A percentile compares a stretch with the other conserved stretches of the same genome.
These are phyloP conservation scores for Artomyces pyxidatus DNA, from an alignment of 768 basidiomycete species.

Conservation along the genomic window DNA sequence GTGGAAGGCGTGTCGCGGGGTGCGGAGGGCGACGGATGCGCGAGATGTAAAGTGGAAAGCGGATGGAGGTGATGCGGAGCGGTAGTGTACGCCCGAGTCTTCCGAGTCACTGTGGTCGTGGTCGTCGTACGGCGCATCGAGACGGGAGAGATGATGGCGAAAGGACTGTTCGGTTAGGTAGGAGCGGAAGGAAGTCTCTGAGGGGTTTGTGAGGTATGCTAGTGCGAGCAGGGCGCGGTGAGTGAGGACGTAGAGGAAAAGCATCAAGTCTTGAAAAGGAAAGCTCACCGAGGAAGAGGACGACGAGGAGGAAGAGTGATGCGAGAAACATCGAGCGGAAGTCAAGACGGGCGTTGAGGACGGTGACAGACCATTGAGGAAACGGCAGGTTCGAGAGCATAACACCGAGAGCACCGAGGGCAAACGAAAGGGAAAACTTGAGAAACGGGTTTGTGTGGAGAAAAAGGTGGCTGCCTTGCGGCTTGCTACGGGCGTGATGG, in stretches of 20 bases:
- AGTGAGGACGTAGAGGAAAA: conserved; percentile 12
- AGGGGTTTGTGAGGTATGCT: conserved; percentile 95
- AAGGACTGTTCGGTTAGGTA: conserved; percentile 98
- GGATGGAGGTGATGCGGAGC: conserved; percentile 7
- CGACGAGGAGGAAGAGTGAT: conserved; percentile 58
- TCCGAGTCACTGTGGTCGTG: conserved; percentile 31
- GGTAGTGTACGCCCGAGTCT: conserved; percentile 21
- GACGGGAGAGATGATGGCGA: conserved; percentile 82
- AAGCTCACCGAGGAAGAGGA: conserved; percentile 59
- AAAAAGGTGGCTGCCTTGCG: not conserved
- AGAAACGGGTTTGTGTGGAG: not conserved
- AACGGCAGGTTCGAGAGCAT: conserved; percentile 51
- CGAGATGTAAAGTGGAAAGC: conserved; percentile 87
- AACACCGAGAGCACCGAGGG: conserved; percentile 38
- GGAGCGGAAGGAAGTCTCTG: conserved; percentile 86
- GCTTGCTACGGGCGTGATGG: conserved; percentile 1
- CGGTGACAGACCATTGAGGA: conserved; percentile 36
- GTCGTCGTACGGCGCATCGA: conserved; percentile 62
- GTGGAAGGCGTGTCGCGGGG: conserved; percentile 82
- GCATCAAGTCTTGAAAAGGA: not conserved
- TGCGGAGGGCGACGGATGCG: conserved; percentile 86
- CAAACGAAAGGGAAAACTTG: conserved; percentile 7
- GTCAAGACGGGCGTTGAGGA: conserved; percentile 50
- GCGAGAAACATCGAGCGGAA: conserved; percentile 64
- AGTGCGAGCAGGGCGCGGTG: conserved; percentile 16